Percentiles rank a stretch among this genome's conserved stretches.
Evolutionary conservation across 495 filamentous ascomycete species (phyloP).

Genomic region (Aspergillus baeticus): DNA sequence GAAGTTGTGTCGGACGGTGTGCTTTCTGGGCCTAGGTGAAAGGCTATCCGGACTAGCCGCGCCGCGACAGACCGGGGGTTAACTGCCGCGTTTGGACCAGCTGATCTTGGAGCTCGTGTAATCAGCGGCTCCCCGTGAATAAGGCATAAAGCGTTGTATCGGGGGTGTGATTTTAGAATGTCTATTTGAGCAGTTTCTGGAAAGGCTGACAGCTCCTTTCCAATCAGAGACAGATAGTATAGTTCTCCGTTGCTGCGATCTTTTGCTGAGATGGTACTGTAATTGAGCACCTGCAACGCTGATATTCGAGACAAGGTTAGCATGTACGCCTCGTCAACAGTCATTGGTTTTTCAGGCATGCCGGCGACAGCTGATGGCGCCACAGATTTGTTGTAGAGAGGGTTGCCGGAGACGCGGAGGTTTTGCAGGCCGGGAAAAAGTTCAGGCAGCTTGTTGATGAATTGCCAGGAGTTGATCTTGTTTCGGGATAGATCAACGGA

Average conservation of each 20-base stretch:
- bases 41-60: constrained; percentile 64
- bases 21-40: constrained; percentile 31
- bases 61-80: constrained; percentile 73
- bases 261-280: constrained; percentile 63
- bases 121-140: constrained; percentile 66
- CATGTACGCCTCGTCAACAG: constrained; percentile 78
- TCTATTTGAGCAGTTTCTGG: constrained; percentile 51
- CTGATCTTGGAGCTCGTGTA: constrained; percentile 27
- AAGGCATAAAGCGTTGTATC: constrained; percentile 72
- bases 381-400: constrained; percentile 65
- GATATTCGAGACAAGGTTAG: constrained; percentile 77
- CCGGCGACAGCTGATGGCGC: constrained; percentile 36
- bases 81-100: constrained; percentile 25
- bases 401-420: constrained; percentile 81
- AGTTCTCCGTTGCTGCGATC: constrained; percentile 86
- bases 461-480: constrained; percentile 63
- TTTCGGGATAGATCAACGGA: constrained; percentile 85
- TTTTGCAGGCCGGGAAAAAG: constrained; percentile 64
- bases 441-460: constrained; percentile 62
- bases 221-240: constrained; percentile 85
- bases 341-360: constrained; percentile 43
- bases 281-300: constrained; percentile 70
- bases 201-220: constrained; percentile 63
- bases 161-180: constrained; percentile 60
- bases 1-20: background rate